Base-by-base conservation (phyloP, 2,329 filamentous ascomycete genomes). In the Paecilomyces dactylethromorphus region DNA sequence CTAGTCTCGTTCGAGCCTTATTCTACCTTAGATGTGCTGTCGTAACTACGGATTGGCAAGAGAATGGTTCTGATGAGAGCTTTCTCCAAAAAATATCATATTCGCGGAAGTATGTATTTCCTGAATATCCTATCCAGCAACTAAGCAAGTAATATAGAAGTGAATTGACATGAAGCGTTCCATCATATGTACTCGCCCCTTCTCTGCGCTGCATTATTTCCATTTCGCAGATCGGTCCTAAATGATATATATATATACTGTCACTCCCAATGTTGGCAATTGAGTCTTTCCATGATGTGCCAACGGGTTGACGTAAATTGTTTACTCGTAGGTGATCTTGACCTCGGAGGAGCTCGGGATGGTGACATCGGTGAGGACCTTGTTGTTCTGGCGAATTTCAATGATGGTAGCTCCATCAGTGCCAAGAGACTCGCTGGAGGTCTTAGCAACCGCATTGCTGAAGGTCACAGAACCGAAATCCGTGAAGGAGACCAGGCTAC, bases 401-500 rank as follows among this genome's bases (percentile, higher is more conserved):
- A 82, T 66, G 59, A 81, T 71, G 10, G 70, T 72, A n/a, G 73
- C 76, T 29, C 73, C 74, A 1, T 68, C 65, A 8, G 75, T 68
- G 24, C 72, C 73, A 58, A 67, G 67, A 7, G 58, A 63, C 15
- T 26, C 53, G 5, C 62, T 62, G 1, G 62, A 63, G 2, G 67
- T 67, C 53, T 66, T 58, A 10, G 69, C 69, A 39, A 66, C 66
- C 3, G 69, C 68, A 21, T 74, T 69, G 8, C 64, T 71, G 59
- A 77, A 77, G 18, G 58, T 71, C 10, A 83, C 74, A 4, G 69
- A 74, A 13, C 76, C 76, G 60, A 83, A 83, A 65, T 82, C 67
- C 32, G 75, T 78, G 56, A 83, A 73, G 0, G 74, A 65, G 3
- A 83, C 78, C 56, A 79, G 73, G 1, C 64, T 61, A 45, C 63